phyloP scores from a whole-genome alignment of 1,284 basidiomycete genomes.

The Ustilago bromivora region DNA sequence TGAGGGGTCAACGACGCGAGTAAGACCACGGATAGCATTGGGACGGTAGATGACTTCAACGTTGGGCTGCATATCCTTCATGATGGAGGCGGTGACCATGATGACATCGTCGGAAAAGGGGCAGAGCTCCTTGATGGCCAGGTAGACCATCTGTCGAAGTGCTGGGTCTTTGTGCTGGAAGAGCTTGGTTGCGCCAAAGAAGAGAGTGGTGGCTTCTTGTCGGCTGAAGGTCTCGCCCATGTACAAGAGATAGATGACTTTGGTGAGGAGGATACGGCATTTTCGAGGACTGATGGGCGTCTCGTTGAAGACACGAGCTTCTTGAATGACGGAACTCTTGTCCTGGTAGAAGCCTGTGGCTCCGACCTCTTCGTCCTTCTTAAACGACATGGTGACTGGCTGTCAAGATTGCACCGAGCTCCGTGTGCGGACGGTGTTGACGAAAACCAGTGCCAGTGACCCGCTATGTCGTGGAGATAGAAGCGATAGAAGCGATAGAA shows the following conservation, averaged over 20 bases:
- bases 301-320: slow-evolving; percentile 99
- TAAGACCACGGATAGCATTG: slow-evolving; percentile 95
- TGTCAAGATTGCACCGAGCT: slow-evolving; percentile 8
- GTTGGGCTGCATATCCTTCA: slow-evolving; percentile 99
- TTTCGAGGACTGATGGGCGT: slow-evolving; percentile 88
- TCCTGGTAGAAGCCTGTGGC: slow-evolving; percentile 67
- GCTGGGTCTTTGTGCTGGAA: slow-evolving; percentile 99
- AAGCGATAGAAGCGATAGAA: background rate
- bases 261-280: slow-evolving; percentile 94
- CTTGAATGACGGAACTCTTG: slow-evolving; percentile 75
- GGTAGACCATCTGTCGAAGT: slow-evolving; percentile 96
- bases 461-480: slow-evolving; percentile 12
- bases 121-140: slow-evolving; percentile 97
- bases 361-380: slow-evolving; percentile 68
- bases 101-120: slow-evolving; percentile 96
- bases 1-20: slow-evolving; percentile 94
- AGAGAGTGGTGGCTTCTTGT: slow-evolving; percentile 95
- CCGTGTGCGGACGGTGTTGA: slow-evolving; percentile 5
- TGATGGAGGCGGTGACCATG: slow-evolving; percentile 99
- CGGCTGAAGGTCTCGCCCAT: slow-evolving; percentile 93
- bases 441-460: slow-evolving; percentile 8
- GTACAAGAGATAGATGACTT: slow-evolving; percentile 96
- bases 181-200: slow-evolving; percentile 98
- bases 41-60: slow-evolving; percentile 98
- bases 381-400: slow-evolving; percentile 64